Base-by-base conservation (phyloP, 2,329 filamentous ascomycete species). In the Diaporthe citriasiana region DNA sequence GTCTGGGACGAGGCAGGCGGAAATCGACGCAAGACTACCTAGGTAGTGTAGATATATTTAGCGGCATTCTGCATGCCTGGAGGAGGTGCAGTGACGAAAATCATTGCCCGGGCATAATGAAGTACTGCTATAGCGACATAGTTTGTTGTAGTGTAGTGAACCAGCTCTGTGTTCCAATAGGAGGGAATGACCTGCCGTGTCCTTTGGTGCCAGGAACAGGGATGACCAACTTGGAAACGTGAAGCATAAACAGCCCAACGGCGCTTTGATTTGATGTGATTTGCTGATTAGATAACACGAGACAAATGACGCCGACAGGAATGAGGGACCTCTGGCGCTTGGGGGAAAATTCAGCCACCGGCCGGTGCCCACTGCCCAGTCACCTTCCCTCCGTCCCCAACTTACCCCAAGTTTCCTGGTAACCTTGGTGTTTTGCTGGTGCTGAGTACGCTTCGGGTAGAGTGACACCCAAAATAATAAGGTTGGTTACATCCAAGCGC, bases 391-490 rank as follows among this genome's bases (percentile, higher is more conserved):
- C 63, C 45, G 63, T 51, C 63, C 45, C 45, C 51, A 45, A 47
- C 63, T 38, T 30, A 2, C 42, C 63, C 30, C 30, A 6, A 57
- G 30, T 17, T n/a, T 47, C 35, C 66, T 22, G 17, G 47, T n/a
- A 42, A 42, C 15, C 15, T 27, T 27, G n/a, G 38, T 2, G 15
- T 22, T 9, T 9, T 63, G 38, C 27, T 35, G 60, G 1, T 50
- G 45, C 40, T 66, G 30, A 30, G 40, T 65, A 17, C 25, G 59
- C 59, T 27, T 63, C 59, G 59, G 38, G 69, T 71, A 71, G 30
- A 59, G 30, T 60, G 42, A 22, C 55, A 59, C 69, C 63, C 69
- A 60, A 60, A 59, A 60, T 71, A 60, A 60, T 42, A 60, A 60
- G 69, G 51, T 71, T 71, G 45, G 69, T 51, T 63, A 63, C 69